Evolutionary conservation across 2,329 filamentous ascomycete species (phyloP).

Genomic region (Penicillium sp.): DNA sequence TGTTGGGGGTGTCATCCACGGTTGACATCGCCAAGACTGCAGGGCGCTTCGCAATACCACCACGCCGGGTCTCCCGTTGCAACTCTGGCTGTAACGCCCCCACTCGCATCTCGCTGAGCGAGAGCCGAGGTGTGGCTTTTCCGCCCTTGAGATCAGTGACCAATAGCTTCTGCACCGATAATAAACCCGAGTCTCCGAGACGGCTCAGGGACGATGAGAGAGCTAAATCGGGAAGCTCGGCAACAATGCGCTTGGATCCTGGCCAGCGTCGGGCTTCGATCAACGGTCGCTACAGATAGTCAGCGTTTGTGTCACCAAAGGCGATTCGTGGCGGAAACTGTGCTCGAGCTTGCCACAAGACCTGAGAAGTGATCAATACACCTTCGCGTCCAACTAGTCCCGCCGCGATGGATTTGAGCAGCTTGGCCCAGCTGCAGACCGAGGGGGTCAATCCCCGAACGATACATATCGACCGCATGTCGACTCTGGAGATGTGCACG

Average conservation of each 20-base stretch:
- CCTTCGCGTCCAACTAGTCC: background rate
- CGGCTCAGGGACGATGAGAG: background rate
- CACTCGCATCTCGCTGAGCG: conserved; percentile 6
- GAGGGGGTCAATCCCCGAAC: conserved; percentile 41
- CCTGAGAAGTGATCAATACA: background rate
- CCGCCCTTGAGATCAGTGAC: background rate
- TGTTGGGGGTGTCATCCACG: conserved; percentile 4
- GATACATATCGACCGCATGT: conserved; percentile 38
- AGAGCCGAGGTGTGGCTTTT: background rate
- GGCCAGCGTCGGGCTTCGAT: background rate
- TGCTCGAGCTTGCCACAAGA: background rate
- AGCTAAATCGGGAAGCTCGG: background rate
- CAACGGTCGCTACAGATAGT: background rate
- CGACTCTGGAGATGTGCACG: conserved; percentile 42
- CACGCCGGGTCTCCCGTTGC: background rate
- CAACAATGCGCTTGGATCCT: conserved; percentile 2
- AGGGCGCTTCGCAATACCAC: background rate
- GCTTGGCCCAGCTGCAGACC: conserved; percentile 38
- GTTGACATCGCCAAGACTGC: background rate
- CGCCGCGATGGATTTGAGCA: conserved; percentile 22
- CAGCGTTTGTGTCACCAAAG: background rate
- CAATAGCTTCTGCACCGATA: conserved; percentile 10
- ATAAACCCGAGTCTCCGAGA: background rate
- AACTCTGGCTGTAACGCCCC: conserved; percentile 17
- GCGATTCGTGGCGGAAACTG: background rate